These are phyloP conservation scores for Caloboletus inedulis DNA, from an alignment of 1,284 basidiomycete species.

Conservation along the genomic window DNA sequence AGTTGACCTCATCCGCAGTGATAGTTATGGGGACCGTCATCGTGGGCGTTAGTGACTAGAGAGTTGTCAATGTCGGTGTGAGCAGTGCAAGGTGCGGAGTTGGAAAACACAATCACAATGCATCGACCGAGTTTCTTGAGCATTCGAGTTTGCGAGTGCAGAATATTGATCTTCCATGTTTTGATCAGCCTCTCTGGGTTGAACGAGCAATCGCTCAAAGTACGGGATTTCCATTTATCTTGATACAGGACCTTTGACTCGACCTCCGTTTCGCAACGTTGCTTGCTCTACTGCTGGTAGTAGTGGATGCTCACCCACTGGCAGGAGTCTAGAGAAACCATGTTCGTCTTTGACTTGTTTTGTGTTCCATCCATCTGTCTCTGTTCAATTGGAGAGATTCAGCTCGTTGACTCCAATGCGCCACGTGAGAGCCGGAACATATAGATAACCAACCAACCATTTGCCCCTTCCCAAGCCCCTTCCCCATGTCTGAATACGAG, in stretches of 20 bases:
- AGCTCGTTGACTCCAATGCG: neutral
- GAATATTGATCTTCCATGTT: neutral
- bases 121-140: neutral
- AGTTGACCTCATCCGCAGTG: conserved; percentile 81
- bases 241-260: neutral
- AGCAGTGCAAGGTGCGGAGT: conserved; percentile 26
- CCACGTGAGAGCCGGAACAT: conserved; percentile 15
- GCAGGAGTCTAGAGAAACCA: neutral
- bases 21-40: conserved; percentile 55
- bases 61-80: neutral
- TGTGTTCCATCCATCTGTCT: neutral
- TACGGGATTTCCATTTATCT: neutral
- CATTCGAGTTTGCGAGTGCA: neutral
- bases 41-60: neutral
- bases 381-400: neutral
- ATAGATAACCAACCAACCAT: conserved; percentile 3
- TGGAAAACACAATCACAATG: conserved; percentile 24
- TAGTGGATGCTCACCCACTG: neutral
- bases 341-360: neutral
- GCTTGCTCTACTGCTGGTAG: neutral
- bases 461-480: conserved; percentile 2
- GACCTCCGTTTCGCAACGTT: neutral
- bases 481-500: conserved; percentile 26
- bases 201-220: neutral
- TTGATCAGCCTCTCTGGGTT: too few relatives aligned